Base-by-base conservation (phyloP, 345 rosid species). In the Euphorbia pulcherrima region DNA sequence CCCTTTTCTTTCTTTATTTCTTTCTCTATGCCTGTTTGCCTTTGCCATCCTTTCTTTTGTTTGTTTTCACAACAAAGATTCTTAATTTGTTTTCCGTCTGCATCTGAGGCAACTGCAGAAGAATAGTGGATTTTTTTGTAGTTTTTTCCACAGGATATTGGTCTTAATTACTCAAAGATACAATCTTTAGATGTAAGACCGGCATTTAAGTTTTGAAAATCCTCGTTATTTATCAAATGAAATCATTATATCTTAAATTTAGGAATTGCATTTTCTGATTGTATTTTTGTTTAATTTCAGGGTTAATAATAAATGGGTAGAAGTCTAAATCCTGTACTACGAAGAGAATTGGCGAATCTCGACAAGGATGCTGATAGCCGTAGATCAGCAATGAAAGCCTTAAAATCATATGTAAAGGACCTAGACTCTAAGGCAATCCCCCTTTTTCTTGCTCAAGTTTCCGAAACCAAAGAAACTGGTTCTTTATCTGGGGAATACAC, bases 381-480 rank as follows among this genome's bases (percentile, higher is more conserved):
- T 64, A 90, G 83, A 83, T 81, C 88, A 28, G 90, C 99, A 51
- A 88, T 95, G 96, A 81, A 78, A 52, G 96, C 94, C 26, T 71
- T 95, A 72, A 88, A 88, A 75, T 83, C 85, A 5, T 87, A 88
- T 76, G 94, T 95, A 75, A 95, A 81, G 78, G 90, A 78, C 67
- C 74, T 95, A 82, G 90, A 95, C 68, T 81, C 88, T 10, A 92
- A 84, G 83, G 87, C 96, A 46, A 92, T 95, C 62, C 97, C 92
- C 0, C 67, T 83, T 18, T 92, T 95, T 77, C 84, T 95, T 72
- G 88, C 91, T 44, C 92, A 95, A 75, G 89, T 95, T 66, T 92
- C 97, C 21, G 90, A 92, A 69, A 85, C 92, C 48, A 92, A 86
- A 79, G 99, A 90, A 81, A 88, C 87, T 1, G 98, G 98, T 8